Conservation (phyloP, 139 green algal genomes). For the Monoraphidium neglectum region DNA sequence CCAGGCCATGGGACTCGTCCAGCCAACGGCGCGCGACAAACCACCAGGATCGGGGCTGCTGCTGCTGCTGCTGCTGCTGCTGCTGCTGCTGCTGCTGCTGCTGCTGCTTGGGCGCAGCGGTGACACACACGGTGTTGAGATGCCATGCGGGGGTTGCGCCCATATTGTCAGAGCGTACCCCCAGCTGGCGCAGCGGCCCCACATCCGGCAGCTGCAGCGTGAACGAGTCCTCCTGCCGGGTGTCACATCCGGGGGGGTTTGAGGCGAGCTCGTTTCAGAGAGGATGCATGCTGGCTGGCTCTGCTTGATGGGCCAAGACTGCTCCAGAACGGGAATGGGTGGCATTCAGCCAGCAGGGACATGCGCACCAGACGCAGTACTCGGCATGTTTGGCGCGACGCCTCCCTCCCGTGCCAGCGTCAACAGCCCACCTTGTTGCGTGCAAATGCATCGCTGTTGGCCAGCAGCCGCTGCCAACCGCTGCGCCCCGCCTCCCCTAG, state of each 20-base stretch:
- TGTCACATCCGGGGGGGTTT: no score
- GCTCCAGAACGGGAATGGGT: no score
- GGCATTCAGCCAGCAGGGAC: no score
- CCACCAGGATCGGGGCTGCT: conserved; percentile 2
- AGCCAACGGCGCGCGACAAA: conserved; percentile 44
- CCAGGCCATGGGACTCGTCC: conserved; percentile 44
- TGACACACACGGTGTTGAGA: conserved; percentile 52
- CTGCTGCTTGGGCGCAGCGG: background rate
- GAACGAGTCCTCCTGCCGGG: conserved; percentile 42
- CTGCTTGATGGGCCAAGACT: no score
- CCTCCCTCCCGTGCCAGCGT: no score
- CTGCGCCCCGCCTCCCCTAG: conserved; percentile 31
- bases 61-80: background rate
- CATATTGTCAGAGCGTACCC: conserved; percentile 25
- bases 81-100: background rate
- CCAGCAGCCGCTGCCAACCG: conserved; percentile 46
- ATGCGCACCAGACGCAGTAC: no score
- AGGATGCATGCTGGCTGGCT: no score
- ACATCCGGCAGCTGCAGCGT: conserved; percentile 36
- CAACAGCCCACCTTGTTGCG: conserved; percentile 58
- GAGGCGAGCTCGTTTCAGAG: no score
- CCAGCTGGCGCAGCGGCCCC: conserved; percentile 37
- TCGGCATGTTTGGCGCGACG: no score
- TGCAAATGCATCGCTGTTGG: conserved; percentile 61
- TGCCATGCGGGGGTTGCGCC: conserved; percentile 57